Percentiles rank a stretch among this genome's conserved stretches.
Evolutionary conservation across 352 stramenopile genomes (phyloP).

Genomic region (Nothophytophthora sp.): DNA sequence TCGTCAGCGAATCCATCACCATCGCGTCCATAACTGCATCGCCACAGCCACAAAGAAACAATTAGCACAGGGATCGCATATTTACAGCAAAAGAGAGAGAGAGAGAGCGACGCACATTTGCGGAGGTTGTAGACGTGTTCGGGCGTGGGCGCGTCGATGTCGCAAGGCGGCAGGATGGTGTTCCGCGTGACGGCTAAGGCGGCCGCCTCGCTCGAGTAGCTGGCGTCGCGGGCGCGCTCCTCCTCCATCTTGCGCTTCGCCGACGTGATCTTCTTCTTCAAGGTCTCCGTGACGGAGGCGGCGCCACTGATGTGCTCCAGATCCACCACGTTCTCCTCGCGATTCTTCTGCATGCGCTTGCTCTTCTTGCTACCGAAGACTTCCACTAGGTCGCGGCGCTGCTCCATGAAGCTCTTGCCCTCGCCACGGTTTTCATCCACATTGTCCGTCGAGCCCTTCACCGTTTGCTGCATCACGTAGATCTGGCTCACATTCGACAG

Average conservation of each 20-base stretch:
- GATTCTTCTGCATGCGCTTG: conserved; percentile 81
- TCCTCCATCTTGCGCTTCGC: conserved; percentile 52
- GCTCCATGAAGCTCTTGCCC: conserved; percentile 65
- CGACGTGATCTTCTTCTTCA: conserved; percentile 76
- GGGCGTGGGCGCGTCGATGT: conserved; percentile 72
- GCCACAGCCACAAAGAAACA: too few species aligned
- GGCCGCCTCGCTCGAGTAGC: conserved; percentile 53
- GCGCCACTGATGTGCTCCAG: conserved; percentile 77
- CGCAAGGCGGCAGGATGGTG: conserved; percentile 65
- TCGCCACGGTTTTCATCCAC: conserved; percentile 65
- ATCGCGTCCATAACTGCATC: conserved; percentile 62
- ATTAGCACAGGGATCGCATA: too few species aligned
- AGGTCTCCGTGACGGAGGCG: conserved; percentile 60
- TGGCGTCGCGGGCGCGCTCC: conserved; percentile 49
- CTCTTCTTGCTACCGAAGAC: conserved; percentile 85
- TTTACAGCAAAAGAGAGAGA: too few species aligned
- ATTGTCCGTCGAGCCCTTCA: conserved; percentile 72
- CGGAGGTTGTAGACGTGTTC: conserved; percentile 79
- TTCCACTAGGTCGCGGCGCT: conserved; percentile 74
- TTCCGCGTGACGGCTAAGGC: conserved; percentile 61
- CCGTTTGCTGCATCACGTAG: conserved; percentile 86
- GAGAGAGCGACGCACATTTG: conserved; percentile 60
- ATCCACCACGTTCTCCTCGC: conserved; percentile 84
- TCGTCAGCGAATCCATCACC: conserved; percentile 76
- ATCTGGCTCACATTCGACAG: conserved; percentile 81